Evolutionary conservation across 164 flowering plant genomes (phyloP).

Genomic region (Magnolia kwangsiensis): DNA sequence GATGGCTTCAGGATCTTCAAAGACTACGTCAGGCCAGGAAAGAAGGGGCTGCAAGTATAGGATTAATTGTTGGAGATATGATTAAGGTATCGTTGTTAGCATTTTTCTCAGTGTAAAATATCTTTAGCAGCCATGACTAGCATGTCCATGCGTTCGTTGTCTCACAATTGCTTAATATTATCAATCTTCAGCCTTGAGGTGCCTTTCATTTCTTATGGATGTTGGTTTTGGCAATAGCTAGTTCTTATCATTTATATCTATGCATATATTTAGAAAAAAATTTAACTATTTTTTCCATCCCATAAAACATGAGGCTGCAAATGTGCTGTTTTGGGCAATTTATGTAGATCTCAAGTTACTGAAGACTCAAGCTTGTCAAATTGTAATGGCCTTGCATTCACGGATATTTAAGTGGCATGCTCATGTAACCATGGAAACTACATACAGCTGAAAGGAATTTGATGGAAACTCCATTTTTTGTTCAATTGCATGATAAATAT

Average conservation of each 20-base stretch:
- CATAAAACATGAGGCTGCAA: background rate
- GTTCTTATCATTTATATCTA: background rate
- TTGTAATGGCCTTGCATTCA: background rate
- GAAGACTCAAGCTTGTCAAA: background rate
- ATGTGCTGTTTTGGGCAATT: background rate
- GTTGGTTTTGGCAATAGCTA: background rate
- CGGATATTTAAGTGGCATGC: too few species aligned
- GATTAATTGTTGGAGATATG: constrained; percentile 79
- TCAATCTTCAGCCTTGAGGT: background rate
- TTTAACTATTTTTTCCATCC: background rate
- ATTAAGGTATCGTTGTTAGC: constrained; percentile 58
- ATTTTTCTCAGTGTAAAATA: background rate
- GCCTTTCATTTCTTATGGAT: background rate
- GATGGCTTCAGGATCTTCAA: constrained; percentile 96
- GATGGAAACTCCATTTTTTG: too few species aligned
- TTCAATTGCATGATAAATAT: too few species aligned
- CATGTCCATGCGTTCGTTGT: background rate
- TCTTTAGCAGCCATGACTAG: background rate
- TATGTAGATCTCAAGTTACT: background rate
- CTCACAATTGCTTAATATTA: background rate
- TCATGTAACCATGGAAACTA: too few species aligned
- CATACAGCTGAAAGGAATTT: too few species aligned
- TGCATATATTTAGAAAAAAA: background rate
- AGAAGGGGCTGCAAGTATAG: constrained; percentile 89
- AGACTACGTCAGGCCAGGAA: constrained; percentile 91